A percentile compares a stretch with the other conserved stretches of the same genome.
These are phyloP conservation scores for Mimosa bimucronata DNA, from an alignment of 306 rosid species.

Conservation along the genomic window DNA sequence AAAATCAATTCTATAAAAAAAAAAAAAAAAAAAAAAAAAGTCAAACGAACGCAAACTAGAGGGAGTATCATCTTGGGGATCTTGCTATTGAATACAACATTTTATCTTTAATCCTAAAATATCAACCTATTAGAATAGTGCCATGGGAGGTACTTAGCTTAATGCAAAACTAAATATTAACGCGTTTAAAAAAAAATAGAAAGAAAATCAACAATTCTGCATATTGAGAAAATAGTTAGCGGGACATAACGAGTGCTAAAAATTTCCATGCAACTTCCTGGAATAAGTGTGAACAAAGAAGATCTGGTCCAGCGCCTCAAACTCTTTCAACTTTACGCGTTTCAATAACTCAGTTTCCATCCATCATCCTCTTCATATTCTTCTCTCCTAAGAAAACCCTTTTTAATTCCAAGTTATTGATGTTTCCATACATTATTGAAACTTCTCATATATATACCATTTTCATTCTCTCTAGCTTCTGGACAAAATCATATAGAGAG, in stretches of 20 bases:
- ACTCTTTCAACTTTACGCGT: slow-evolving; percentile 9
- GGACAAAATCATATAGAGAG: not conserved
- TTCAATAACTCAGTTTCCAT: not conserved
- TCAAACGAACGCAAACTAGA: too few relatives aligned
- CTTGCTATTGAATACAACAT: not conserved
- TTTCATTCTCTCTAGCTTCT: not conserved
- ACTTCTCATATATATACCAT: not conserved
- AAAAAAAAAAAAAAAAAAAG: too few relatives aligned
- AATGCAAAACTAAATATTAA: not conserved
- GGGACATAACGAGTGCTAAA: not conserved
- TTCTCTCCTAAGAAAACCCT: slow-evolving; percentile 11
- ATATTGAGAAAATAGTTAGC: not conserved
- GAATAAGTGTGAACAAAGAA: not conserved
- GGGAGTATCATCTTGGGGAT: not conserved
- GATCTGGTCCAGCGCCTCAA: not conserved
- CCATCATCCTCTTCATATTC: not conserved
- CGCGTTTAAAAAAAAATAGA: not conserved
- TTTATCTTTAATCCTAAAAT: not conserved
- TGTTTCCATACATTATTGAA: not conserved
- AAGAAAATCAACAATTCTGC: not conserved
- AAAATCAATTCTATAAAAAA: too few relatives aligned
- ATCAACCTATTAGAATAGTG: too few relatives aligned
- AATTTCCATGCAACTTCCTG: not conserved
- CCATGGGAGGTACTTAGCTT: not conserved
- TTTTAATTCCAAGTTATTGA: too few relatives aligned